Evolutionary conservation across 495 filamentous ascomycete species (phyloP).

Genomic region (Podospora anserina): DNA sequence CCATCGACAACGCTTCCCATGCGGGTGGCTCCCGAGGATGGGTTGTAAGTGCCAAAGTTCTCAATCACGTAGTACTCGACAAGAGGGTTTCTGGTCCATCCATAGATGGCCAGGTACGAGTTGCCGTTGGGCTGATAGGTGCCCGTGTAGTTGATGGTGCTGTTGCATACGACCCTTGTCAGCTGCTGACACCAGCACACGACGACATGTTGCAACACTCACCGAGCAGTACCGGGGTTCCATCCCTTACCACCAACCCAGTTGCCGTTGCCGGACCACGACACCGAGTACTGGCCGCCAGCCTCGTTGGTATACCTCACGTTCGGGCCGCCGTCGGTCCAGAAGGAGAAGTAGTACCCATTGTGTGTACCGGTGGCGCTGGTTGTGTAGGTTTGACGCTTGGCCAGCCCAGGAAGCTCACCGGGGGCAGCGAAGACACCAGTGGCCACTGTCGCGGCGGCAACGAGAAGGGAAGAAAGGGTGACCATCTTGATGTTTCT

Average conservation of each 20-base stretch:
- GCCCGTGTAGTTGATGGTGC: constrained; percentile 48
- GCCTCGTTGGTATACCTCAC: constrained; percentile 57
- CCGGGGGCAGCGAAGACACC: constrained; percentile 43
- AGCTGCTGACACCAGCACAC: not conserved
- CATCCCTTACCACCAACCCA: constrained; percentile 64
- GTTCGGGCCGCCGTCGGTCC: constrained; percentile 54
- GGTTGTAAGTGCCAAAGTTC: constrained; percentile 55
- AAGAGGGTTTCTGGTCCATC: constrained; percentile 56
- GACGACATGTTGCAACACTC: not conserved
- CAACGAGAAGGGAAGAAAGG: constrained; percentile 43
- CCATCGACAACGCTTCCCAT: constrained; percentile 56
- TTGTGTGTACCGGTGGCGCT: constrained; percentile 53
- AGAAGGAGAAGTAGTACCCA: constrained; percentile 62
- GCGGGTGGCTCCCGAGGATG: constrained; percentile 44
- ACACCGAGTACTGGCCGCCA: constrained; percentile 53
- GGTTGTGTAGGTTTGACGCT: constrained; percentile 32
- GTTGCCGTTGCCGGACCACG: constrained; percentile 54
- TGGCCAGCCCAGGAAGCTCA: constrained; percentile 38
- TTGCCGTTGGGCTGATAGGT: constrained; percentile 44
- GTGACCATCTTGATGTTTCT: constrained; percentile 41
- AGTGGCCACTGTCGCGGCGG: constrained; percentile 30
- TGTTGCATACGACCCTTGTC: constrained; percentile 28
- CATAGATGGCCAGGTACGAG: constrained; percentile 56
- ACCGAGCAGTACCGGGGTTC: constrained; percentile 46
- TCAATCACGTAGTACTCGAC: constrained; percentile 64